Conservation (phyloP, 2,329 filamentous ascomycete species). For the Verticillium nonalfalfae region DNA sequence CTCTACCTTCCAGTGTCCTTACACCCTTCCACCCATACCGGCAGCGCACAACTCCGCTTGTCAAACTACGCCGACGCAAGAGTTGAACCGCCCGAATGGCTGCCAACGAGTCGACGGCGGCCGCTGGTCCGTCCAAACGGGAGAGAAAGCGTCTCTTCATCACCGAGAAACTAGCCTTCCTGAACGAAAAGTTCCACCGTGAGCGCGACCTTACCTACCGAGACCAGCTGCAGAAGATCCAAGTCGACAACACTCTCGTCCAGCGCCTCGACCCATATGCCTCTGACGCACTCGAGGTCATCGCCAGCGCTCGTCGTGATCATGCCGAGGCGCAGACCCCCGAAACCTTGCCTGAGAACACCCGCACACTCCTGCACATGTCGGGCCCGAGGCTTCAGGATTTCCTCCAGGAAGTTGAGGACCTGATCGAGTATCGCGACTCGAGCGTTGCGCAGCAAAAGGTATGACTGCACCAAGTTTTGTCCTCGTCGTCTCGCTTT, state of each 20-base stretch:
- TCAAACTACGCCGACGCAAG: neutral
- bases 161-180: constrained; percentile 68
- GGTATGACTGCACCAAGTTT: constrained; percentile 44
- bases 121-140: constrained; percentile 62
- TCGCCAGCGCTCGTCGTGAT: constrained; percentile 55
- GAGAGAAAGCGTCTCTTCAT: constrained; percentile 85
- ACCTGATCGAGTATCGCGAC: constrained; percentile 82
- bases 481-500: neutral
- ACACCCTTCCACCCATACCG: neutral
- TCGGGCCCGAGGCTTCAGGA: constrained; percentile 80
- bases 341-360: constrained; percentile 30
- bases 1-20: neutral
- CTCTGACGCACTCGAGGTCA: constrained; percentile 64
- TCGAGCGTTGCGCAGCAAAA: constrained; percentile 73
- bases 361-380: constrained; percentile 58
- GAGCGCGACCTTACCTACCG: constrained; percentile 82
- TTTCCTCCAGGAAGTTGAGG: constrained; percentile 82
- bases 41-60: neutral
- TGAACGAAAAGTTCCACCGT: constrained; percentile 71
- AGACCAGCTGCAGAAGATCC: constrained; percentile 85
- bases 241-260: constrained; percentile 82
- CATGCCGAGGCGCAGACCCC: constrained; percentile 39
- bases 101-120: constrained; percentile 28
- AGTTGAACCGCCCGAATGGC: constrained; percentile 26
- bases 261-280: constrained; percentile 78